phyloP scores from a whole-genome alignment of 495 filamentous ascomycete genomes.

The Aspergillus indologenus region DNA sequence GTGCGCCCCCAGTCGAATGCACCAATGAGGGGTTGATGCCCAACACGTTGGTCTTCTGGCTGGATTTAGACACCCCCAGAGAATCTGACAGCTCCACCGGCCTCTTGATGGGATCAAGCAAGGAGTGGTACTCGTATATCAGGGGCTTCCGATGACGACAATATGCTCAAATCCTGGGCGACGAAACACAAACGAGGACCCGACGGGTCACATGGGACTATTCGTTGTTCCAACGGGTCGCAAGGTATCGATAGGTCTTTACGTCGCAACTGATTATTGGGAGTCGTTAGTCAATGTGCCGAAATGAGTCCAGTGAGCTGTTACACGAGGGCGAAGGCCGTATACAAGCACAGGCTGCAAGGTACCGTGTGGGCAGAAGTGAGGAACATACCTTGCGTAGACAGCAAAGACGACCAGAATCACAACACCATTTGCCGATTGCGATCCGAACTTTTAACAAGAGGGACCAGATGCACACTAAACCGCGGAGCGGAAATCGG shows the following conservation, averaged over 20 bases:
- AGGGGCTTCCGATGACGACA: constrained; percentile 12
- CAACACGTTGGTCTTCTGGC: constrained; percentile 24
- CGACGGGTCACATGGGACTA: constrained; percentile 3
- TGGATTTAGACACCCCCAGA: constrained; percentile 15
- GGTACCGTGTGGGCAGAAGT: not conserved
- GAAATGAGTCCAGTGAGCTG: not conserved
- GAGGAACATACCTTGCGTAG: not conserved
- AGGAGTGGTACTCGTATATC: constrained; percentile 19
- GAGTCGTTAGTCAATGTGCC: not conserved
- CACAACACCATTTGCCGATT: not conserved
- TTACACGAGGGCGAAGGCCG: not conserved
- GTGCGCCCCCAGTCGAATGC: constrained; percentile 7
- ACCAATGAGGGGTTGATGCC: constrained; percentile 19
- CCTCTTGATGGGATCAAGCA: constrained; percentile 23
- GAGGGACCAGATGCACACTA: not conserved
- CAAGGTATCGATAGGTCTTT: not conserved
- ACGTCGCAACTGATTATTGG: not conserved
- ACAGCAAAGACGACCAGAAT: not conserved
- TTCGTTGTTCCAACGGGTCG: constrained; percentile 4
- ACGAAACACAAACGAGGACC: not conserved
- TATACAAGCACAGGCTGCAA: not conserved
- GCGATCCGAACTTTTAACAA: not conserved
- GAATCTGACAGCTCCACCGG: constrained; percentile 19
- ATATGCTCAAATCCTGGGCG: constrained; percentile 5
- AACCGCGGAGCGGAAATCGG: constrained; percentile 1